Percentiles rank a stretch among this genome's conserved stretches.
phyloP scores from a whole-genome alignment of 2,329 filamentous ascomycete genomes.

The Epichloe hybrida region DNA sequence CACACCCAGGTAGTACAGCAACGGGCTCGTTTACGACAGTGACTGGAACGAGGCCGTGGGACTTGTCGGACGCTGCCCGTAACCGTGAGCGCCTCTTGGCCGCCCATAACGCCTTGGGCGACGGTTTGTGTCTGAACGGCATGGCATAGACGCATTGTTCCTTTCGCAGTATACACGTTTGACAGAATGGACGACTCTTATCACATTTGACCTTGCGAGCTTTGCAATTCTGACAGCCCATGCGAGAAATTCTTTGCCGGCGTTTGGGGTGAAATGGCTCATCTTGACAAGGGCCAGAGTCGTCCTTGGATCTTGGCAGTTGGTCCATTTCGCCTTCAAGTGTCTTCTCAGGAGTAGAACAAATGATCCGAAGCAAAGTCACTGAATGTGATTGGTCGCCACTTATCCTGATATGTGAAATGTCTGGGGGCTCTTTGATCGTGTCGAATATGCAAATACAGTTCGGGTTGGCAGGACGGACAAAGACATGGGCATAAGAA shows the following conservation, averaged over 20 bases:
- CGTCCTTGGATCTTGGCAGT: background rate
- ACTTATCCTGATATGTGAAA: no score
- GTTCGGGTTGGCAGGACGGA: no score
- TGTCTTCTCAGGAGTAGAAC: background rate
- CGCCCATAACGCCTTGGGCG: background rate
- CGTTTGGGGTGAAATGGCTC: conserved; percentile 30
- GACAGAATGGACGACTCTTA: conserved; percentile 35
- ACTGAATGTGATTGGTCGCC: no score
- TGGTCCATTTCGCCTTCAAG: background rate
- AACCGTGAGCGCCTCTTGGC: background rate
- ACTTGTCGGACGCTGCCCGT: background rate
- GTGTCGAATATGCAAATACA: no score
- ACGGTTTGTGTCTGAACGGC: conserved; percentile 9
- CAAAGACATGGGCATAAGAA: no score
- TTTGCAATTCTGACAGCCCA: conserved; percentile 42
- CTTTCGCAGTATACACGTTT: conserved; percentile 33
- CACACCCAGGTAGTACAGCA: conserved; percentile 4
- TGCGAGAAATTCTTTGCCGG: conserved; percentile 41
- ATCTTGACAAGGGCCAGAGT: background rate
- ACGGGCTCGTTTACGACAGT: conserved; percentile 10
- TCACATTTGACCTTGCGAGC: conserved; percentile 42
- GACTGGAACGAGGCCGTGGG: background rate
- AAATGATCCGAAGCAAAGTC: no score
- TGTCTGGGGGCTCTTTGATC: no score
- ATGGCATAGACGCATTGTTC: conserved; percentile 32